phyloP scores from a whole-genome alignment of 208 protist species.

The Herpetomonas samuelpessoai region DNA sequence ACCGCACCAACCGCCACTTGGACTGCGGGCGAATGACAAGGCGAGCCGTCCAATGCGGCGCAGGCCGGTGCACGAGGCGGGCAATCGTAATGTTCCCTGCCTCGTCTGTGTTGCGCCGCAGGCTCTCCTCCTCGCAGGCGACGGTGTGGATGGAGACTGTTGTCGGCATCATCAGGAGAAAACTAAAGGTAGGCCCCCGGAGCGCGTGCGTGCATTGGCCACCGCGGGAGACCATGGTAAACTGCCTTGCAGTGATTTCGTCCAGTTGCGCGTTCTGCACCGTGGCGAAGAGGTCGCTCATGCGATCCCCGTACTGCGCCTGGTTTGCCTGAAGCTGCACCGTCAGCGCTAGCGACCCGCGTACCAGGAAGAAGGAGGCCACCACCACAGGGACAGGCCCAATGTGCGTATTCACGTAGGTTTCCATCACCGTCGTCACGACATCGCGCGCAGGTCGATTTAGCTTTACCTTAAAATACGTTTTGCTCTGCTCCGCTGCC shows the following conservation, averaged over 20 bases:
- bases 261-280: conserved; percentile 46
- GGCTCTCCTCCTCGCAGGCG: background rate
- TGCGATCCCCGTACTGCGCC: conserved; percentile 36
- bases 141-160: background rate
- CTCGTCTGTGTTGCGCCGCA: background rate
- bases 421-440: conserved; percentile 62
- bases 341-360: conserved; percentile 35
- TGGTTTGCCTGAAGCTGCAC: conserved; percentile 48
- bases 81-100: background rate
- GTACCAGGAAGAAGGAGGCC: conserved; percentile 44
- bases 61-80: background rate
- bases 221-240: background rate
- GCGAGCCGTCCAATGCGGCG: background rate
- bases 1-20: background rate
- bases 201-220: background rate
- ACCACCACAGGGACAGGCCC: conserved; percentile 43
- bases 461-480: conserved; percentile 58
- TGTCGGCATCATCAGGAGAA: background rate
- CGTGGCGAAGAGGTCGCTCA: conserved; percentile 38
- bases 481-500: conserved; percentile 25
- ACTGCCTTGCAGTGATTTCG: background rate
- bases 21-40: background rate
- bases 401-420: conserved; percentile 36
- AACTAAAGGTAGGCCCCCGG: background rate
- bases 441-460: conserved; percentile 32